Percentiles rank a stretch among this genome's conserved stretches.
Evolutionary conservation across 805 yeast genomes (phyloP).

Genomic region (Wickerhamiella sergipiensis): DNA sequence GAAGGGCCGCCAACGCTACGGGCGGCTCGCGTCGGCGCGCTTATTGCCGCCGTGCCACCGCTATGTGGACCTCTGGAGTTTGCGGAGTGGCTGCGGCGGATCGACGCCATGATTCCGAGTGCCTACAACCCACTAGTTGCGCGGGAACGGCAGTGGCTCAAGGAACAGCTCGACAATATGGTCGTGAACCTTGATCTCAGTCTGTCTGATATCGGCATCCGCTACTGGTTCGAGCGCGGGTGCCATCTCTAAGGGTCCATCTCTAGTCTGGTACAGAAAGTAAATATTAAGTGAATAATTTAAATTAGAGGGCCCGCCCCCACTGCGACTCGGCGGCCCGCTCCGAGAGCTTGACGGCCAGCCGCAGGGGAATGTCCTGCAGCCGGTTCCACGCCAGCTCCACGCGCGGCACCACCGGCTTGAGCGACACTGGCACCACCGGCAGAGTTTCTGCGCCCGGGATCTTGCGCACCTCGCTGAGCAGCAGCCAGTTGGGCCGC

Average conservation of each 20-base stretch:
- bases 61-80: slow-evolving; percentile 31
- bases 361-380: neutral
- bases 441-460: neutral
- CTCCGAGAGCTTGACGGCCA: neutral
- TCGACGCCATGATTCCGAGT: slow-evolving; percentile 23
- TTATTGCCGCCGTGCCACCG: slow-evolving; percentile 42
- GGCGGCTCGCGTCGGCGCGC: slow-evolving; percentile 34
- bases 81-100: slow-evolving; percentile 34
- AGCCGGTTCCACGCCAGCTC: neutral
- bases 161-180: slow-evolving; percentile 12
- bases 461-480: neutral
- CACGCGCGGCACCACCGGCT: neutral
- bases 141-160: slow-evolving; percentile 13
- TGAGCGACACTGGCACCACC: neutral
- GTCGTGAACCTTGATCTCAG: slow-evolving; percentile 12
- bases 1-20: slow-evolving; percentile 26
- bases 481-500: slow-evolving; percentile 1
- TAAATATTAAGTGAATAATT: no score
- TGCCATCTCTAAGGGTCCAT: neutral
- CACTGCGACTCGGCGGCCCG: neutral
- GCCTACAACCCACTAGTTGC: slow-evolving; percentile 13
- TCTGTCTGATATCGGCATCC: slow-evolving; percentile 21
- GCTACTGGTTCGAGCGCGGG: slow-evolving; percentile 19
- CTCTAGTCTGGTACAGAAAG: no score
- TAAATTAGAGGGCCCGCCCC: neutral